phyloP scores from a whole-genome alignment of 768 basidiomycete genomes.

The Lactarius psammicola region DNA sequence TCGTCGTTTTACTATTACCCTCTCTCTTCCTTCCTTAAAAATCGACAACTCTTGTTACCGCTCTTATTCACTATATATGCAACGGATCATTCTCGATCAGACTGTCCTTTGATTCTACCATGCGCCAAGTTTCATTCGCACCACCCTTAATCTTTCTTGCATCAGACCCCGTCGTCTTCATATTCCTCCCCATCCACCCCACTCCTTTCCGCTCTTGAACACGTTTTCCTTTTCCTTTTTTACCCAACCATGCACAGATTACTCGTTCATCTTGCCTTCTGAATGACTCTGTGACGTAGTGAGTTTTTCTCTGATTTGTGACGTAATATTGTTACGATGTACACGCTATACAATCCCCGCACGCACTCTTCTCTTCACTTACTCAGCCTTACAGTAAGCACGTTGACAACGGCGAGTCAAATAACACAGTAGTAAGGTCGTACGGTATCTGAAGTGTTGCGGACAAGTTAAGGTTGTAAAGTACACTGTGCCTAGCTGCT shows the following conservation, averaged over 20 bases:
- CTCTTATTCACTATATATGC: neutral
- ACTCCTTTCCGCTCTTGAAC: neutral
- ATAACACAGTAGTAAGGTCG: too few species aligned
- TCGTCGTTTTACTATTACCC: neutral
- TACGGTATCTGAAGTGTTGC: too few species aligned
- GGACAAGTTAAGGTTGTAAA: too few species aligned
- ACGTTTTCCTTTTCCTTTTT: neutral
- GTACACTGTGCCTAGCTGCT: too few species aligned
- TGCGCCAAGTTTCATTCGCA: neutral
- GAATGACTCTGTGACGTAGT: neutral
- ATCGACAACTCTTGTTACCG: neutral
- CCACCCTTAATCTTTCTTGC: neutral
- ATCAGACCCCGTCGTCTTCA: too few species aligned
- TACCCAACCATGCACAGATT: neutral
- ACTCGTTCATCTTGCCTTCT: neutral
- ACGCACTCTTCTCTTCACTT: neutral
- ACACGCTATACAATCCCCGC: neutral
- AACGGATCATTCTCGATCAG: neutral
- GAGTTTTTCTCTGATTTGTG: neutral
- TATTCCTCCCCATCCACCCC: too few species aligned
- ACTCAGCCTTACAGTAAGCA: too few species aligned
- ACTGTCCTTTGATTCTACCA: neutral
- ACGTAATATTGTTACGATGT: constrained; percentile 1
- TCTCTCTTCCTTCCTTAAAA: neutral
- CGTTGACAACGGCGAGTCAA: too few species aligned